phyloP scores from a whole-genome alignment of 441 rosid species.

The Pelargonium cotyledonis region DNA sequence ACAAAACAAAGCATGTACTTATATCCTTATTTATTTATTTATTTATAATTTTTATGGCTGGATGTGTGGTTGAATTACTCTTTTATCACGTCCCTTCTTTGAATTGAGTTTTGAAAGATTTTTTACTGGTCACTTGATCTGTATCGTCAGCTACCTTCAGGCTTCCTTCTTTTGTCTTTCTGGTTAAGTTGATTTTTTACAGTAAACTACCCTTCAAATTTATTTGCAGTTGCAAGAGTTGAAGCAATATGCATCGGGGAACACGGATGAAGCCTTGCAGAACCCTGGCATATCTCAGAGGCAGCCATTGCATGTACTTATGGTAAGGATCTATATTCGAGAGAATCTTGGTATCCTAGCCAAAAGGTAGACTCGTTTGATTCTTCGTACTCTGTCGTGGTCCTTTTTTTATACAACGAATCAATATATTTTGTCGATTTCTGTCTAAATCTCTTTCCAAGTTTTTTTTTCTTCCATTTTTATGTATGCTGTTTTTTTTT shows the following conservation, averaged over 20 bases:
- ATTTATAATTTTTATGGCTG: background rate
- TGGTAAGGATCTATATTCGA: constrained; percentile 42
- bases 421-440: no score
- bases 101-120: background rate
- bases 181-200: background rate
- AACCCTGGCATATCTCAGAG: constrained; percentile 86
- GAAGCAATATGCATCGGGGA: constrained; percentile 78
- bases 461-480: no score
- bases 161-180: background rate
- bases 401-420: no score
- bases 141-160: background rate
- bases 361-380: no score
- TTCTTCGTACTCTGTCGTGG: no score
- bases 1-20: background rate
- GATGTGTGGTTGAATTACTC: background rate
- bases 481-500: no score
- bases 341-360: no score
- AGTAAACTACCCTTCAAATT: constrained; percentile 16
- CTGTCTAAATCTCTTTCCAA: no score
- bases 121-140: background rate
- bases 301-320: constrained; percentile 89
- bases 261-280: constrained; percentile 54
- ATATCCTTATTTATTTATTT: no score
- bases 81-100: background rate
- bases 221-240: constrained; percentile 73